phyloP scores from a whole-genome alignment of 2,329 filamentous ascomycete genomes.

The Byssochlamys sp. region DNA sequence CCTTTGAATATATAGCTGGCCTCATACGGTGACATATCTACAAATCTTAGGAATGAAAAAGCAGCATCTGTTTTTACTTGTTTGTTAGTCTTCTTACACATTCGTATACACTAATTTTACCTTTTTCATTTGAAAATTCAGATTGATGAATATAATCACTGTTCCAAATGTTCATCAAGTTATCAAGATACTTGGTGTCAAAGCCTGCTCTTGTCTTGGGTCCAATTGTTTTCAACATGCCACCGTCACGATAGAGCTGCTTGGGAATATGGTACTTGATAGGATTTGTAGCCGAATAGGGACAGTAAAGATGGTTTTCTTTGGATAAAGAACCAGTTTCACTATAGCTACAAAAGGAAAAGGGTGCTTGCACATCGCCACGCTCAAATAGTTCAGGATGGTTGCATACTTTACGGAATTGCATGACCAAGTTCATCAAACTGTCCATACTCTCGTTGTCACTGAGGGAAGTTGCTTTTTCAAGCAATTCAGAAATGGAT shows the following conservation, averaged over 20 bases:
- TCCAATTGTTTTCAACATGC: conserved; percentile 64
- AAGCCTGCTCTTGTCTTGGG: conserved; percentile 72
- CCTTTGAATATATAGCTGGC: conserved; percentile 59
- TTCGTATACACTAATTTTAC: too few relatives aligned
- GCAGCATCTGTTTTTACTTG: conserved; percentile 53
- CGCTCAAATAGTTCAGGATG: conserved; percentile 95
- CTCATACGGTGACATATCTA: conserved; percentile 65
- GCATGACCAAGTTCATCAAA: conserved; percentile 98
- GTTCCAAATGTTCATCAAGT: conserved; percentile 88
- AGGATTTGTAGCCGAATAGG: conserved; percentile 75
- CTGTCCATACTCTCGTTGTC: conserved; percentile 92
- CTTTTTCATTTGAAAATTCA: too few relatives aligned
- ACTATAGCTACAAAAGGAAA: conserved; percentile 72
- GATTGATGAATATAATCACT: too few relatives aligned
- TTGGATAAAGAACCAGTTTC: conserved; percentile 95
- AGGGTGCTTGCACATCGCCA: conserved; percentile 78
- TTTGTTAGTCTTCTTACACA: conserved; percentile 62
- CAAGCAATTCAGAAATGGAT: conserved; percentile 95
- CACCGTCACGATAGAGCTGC: conserved; percentile 71
- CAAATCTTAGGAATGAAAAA: conserved; percentile 86
- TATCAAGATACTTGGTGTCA: conserved; percentile 62
- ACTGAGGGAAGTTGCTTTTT: conserved; percentile 87
- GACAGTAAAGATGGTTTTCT: conserved; percentile 65
- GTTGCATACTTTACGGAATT: conserved; percentile 98
- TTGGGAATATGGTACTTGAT: conserved; percentile 78